Evolutionary conservation across 139 green algal genomes (phyloP), one percentile per base, ranked within the genome.

Genomic region (Volvox africanus): DNA sequence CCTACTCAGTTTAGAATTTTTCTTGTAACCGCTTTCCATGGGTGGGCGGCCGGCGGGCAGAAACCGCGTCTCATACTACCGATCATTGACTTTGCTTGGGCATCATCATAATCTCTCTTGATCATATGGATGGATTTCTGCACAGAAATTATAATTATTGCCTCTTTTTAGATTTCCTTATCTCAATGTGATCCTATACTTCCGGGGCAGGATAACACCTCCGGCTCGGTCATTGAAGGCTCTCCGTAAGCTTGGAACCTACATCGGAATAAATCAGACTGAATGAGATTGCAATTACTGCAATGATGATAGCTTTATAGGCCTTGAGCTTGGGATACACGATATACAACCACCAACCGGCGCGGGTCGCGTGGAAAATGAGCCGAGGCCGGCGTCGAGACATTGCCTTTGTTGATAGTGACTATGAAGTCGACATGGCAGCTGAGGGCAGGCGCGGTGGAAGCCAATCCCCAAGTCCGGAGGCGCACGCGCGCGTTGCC

Each of bases 261-360:
- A 75, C 22, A n/a, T n/a, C 22, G 2, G 24, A 26, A 75, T 75
- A 28, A 26, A 32, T 28, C 22, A 32, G 22, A 26, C 24, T 26
- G 24, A 75, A 24, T 75, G 67, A 32, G 22, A 75, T 32, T 12
- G 67, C 67, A 26, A 75, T 26, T 75, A 2, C 2, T 35, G 71
- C 71, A 79, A 6, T 32, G 20, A 79, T 35, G 71, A 35, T 30
- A 1, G 6, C 22, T 14, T 30, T 79, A 30, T 79, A 79, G 71
- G 26, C 71, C 9, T 30, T 33, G 71, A 30, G 32, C 9, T 33
- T n/a, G 26, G 67, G 67, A 75, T 55, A 55, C 5, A 55, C 44
- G 44, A 55, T 55, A 30, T 30, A 33, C 32, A 84, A 84, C 78
- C 78, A 84, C 78, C 78, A 84, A 84, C 78, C 78, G 75, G 78